Percentiles rank a stretch among this genome's conserved stretches.
phyloP scores from a whole-genome alignment of 2,329 filamentous ascomycete species.

The Colletotrichum tropicale region DNA sequence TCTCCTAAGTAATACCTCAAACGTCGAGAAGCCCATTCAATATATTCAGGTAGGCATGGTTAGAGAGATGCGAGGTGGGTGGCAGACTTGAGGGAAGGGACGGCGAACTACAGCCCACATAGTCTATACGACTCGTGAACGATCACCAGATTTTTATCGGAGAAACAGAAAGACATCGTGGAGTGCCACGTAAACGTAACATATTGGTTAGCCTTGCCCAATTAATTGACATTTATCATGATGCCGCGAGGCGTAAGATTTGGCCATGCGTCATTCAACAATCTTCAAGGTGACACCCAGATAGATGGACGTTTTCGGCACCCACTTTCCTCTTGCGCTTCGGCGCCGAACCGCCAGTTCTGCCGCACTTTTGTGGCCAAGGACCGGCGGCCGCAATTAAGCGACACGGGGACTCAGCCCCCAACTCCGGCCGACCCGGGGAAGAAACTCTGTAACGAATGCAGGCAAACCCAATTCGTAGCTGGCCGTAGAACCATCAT shows the following conservation, averaged over 20 bases:
- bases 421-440: not conserved
- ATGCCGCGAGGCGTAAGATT: not conserved
- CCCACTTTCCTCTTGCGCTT: not conserved
- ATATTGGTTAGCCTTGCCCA: not conserved
- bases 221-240: not conserved
- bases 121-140: not conserved
- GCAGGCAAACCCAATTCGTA: not conserved
- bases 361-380: not conserved
- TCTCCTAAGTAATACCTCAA: not conserved
- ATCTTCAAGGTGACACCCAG: not conserved
- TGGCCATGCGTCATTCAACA: not conserved
- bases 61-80: accelerated
- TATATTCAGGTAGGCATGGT: not conserved
- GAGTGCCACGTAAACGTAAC: not conserved
- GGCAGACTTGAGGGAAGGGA: not conserved
- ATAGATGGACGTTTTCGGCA: not conserved
- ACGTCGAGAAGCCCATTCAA: not conserved
- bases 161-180: not conserved
- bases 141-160: not conserved
- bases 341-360: not conserved
- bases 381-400: not conserved
- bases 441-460: not conserved
- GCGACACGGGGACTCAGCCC: not conserved
- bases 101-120: not conserved
- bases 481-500: not conserved